Evolutionary conservation across 108 stramenopile genomes (phyloP), one percentile per base, ranked within the genome.

Genomic region (Skeletonema costatum): DNA sequence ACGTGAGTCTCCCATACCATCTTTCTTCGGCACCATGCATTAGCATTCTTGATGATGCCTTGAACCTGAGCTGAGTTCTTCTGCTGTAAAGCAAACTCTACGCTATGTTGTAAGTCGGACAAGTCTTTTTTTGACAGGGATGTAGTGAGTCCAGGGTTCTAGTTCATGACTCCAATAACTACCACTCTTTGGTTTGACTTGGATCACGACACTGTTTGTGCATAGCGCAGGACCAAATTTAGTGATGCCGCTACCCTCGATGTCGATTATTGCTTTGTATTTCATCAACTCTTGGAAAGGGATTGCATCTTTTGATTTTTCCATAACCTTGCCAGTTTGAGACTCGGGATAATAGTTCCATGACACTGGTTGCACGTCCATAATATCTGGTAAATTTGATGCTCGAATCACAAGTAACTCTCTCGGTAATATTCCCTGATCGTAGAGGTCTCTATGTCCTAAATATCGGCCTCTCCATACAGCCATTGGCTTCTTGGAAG

Each of bases 351-450:
- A 31, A 42, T 77, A 77, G 17, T 67, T 53, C 62, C 63, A 74
- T 14, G 78, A 79, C 8, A 74, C 78, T 53, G 77, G 71, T 50
- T 60, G 74, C 25, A 79, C 53, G 66, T 79, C 78, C 73, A 79
- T 74, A 2, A 68, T 60, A 10, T 74, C 25, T 31, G 32, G 73
- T 59, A 41, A 19, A 36, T 53, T 58, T 44, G 59, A 74, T 29
- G 67, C 78, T 14, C 38, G 39, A 35, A 68, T 31, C 11, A 79
- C 73, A 3, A 79, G 44, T 30, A 62, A 32, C 33, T 74, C 73
- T 13, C 78, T 25, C 6, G 78, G 78, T 25, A 74, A 30, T 19
- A 68, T 38, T 14, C 78, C 76, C 5, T 25, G 32, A 12, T 63
- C 35, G 48, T 77, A 70, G n/a, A 64, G 36, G 21, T 66, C 66